A percentile compares a stretch with the other conserved stretches of the same genome.
phyloP scores from a whole-genome alignment of 2,329 filamentous ascomycete species.

The Neonectria hederae region DNA sequence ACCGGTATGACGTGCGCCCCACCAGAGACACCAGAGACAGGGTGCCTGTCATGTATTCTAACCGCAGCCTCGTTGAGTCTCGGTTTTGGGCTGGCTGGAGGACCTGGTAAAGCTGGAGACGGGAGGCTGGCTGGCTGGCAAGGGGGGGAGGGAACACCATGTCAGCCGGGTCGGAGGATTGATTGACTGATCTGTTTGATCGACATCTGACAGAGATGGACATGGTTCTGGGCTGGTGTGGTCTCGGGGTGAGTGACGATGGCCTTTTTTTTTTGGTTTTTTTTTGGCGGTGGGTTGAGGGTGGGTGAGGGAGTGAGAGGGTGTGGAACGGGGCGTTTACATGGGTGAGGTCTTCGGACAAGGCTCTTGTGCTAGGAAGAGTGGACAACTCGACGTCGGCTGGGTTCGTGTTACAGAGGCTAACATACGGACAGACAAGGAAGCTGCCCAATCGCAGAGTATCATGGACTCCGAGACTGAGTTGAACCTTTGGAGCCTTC shows the following conservation, averaged over 20 bases:
- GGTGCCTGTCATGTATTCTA: conserved; percentile 3
- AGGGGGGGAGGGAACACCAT: background rate
- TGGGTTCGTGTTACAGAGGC: too few species aligned
- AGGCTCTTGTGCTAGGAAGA: background rate
- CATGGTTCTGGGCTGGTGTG: background rate
- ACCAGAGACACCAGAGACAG: conserved; percentile 18
- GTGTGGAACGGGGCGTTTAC: background rate
- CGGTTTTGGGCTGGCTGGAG: conserved; percentile 10
- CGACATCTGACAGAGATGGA: conserved; percentile 27
- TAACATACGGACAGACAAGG: background rate
- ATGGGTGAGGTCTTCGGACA: background rate
- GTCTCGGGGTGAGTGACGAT: background rate
- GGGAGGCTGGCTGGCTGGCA: background rate
- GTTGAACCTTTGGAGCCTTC: too few species aligned
- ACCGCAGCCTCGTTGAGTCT: background rate
- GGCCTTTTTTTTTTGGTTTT: too few species aligned
- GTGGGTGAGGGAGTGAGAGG: background rate
- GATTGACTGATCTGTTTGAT: conserved; percentile 4
- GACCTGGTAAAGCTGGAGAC: conserved; percentile 5
- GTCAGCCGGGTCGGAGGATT: background rate
- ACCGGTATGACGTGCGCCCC: conserved; percentile 34
- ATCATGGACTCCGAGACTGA: too few species aligned
- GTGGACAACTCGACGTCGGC: background rate
- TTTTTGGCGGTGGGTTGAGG: too few species aligned
- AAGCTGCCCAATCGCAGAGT: background rate